A percentile compares a stretch with the other conserved stretches of the same genome.
phyloP scores from a whole-genome alignment of 352 stramenopile species.

The Phytopythium boreale region DNA sequence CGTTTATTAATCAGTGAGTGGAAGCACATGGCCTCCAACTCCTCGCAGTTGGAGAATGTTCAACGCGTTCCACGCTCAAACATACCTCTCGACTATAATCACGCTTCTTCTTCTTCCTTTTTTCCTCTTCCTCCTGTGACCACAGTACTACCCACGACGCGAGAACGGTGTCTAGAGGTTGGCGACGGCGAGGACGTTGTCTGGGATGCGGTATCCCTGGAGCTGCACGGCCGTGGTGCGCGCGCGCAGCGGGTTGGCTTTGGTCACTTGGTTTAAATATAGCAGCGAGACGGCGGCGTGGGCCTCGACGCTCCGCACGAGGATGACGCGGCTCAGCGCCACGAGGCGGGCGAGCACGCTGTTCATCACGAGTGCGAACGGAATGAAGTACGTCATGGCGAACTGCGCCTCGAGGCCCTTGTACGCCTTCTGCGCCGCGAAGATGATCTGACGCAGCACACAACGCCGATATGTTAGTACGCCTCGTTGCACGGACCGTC shows the following conservation, averaged over 20 bases:
- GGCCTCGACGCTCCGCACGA: constrained; percentile 57
- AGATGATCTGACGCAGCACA: constrained; percentile 27
- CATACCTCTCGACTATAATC: too few species aligned
- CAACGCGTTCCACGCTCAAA: too few species aligned
- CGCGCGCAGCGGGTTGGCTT: constrained; percentile 77
- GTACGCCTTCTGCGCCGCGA: constrained; percentile 71
- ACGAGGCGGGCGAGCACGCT: constrained; percentile 64
- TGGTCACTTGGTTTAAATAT: constrained; percentile 78
- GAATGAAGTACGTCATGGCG: constrained; percentile 87
- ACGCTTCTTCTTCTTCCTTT: too few species aligned
- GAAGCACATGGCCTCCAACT: too few species aligned
- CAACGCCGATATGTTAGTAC: not conserved
- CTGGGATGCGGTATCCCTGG: constrained; percentile 53
- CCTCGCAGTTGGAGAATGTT: too few species aligned
- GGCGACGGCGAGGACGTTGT: constrained; percentile 40
- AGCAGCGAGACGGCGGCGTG: constrained; percentile 67
- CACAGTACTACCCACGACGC: not conserved
- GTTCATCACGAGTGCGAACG: constrained; percentile 77
- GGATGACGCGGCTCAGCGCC: constrained; percentile 55
- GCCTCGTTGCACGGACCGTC: not conserved
- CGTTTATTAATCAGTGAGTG: too few species aligned
- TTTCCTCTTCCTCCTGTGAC: not conserved
- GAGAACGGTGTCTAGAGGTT: constrained; percentile 38
- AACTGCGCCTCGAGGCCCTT: constrained; percentile 76
- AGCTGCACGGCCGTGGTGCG: constrained; percentile 71